phyloP scores from a whole-genome alignment of 805 yeast genomes.

The Myxozyma nipponensis region DNA sequence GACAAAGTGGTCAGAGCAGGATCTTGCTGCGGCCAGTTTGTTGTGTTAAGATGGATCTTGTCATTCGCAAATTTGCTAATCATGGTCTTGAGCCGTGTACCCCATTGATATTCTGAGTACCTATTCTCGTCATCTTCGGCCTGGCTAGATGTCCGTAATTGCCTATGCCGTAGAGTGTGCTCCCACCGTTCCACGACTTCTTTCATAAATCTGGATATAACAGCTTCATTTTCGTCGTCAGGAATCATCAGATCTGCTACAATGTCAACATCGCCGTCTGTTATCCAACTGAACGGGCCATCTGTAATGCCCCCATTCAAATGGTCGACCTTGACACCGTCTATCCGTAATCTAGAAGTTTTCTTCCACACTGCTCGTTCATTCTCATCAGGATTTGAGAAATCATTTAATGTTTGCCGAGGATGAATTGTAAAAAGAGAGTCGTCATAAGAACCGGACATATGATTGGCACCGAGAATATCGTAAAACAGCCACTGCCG shows the following conservation, averaged over 20 bases:
- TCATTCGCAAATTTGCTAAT: background rate
- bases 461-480: constrained; percentile 71
- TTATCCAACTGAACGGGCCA: constrained; percentile 98
- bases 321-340: constrained; percentile 81
- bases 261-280: constrained; percentile 87
- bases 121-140: constrained; percentile 25
- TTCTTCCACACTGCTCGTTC: constrained; percentile 47
- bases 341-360: constrained; percentile 76
- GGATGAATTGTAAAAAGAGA: constrained; percentile 89
- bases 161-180: constrained; percentile 30
- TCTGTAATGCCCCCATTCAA: constrained; percentile 74
- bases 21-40: too few relatives aligned
- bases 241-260: constrained; percentile 87
- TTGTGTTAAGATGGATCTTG: constrained; percentile 8
- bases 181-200: constrained; percentile 44
- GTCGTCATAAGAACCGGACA: constrained; percentile 90
- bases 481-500: constrained; percentile 94
- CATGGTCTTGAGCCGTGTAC: background rate
- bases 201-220: constrained; percentile 37
- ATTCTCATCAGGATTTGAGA: constrained; percentile 34
- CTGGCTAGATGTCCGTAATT: constrained; percentile 2
- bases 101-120: constrained; percentile 2
- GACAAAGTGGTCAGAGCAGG: background rate
- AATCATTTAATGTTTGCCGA: constrained; percentile 55
- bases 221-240: constrained; percentile 51